Conservation (phyloP, 176 grass and related monocot species). For the Ampelocalamus luodianensis region DNA sequence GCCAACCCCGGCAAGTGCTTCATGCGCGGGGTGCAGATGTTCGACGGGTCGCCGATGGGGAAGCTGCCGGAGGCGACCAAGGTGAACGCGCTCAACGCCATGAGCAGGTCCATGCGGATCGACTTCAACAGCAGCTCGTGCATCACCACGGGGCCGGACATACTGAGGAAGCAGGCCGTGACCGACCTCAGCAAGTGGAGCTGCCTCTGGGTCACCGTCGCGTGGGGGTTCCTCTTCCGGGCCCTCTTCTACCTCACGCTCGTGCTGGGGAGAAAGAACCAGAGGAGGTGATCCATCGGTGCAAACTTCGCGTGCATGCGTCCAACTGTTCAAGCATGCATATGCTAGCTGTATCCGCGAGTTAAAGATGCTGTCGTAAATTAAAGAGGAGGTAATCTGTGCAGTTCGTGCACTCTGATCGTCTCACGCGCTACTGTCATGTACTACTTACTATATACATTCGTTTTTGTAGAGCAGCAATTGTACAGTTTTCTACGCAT, state of each 20-base stretch:
- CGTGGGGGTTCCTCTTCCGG: conserved; percentile 76
- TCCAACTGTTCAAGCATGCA: background rate
- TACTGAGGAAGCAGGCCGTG: conserved; percentile 56
- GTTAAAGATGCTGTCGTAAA: background rate
- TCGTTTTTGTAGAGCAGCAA: too few relatives aligned
- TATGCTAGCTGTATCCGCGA: too few relatives aligned
- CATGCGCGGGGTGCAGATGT: conserved; percentile 77
- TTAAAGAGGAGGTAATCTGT: background rate
- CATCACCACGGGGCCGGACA: conserved; percentile 62
- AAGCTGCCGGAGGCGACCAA: conserved; percentile 50
- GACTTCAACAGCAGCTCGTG: conserved; percentile 61
- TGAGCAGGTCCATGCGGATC: conserved; percentile 57
- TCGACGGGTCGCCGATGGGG: conserved; percentile 70
- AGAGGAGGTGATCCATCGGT: conserved; percentile 50
- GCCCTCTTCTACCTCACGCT: conserved; percentile 70
- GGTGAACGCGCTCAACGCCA: conserved; percentile 56
- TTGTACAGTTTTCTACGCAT: too few relatives aligned
- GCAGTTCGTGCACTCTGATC: background rate
- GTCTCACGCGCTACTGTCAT: too few relatives aligned
- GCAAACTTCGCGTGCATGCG: too few relatives aligned
- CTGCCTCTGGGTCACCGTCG: conserved; percentile 65
- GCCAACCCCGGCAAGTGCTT: conserved; percentile 64
- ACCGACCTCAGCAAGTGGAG: conserved; percentile 73
- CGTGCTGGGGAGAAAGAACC: conserved; percentile 67
- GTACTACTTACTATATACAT: too few relatives aligned